A percentile compares a stretch with the other conserved stretches of the same genome.
Conservation (phyloP, 2,329 filamentous ascomycete genomes). For the Allantophomopsis cytisporea region DNA sequence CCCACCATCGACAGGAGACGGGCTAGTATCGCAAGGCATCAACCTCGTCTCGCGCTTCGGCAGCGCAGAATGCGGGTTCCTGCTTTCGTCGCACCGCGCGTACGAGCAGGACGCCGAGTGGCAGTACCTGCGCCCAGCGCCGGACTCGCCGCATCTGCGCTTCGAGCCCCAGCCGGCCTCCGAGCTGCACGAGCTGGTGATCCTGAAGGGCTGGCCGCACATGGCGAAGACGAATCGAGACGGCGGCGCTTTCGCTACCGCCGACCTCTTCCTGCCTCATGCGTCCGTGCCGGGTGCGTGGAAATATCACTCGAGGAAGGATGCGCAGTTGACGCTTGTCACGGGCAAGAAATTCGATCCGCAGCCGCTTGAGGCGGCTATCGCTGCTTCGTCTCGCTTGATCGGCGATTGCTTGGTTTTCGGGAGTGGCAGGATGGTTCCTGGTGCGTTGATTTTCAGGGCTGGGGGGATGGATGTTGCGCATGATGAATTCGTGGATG, state of each 20-base stretch:
- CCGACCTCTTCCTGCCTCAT: conserved; percentile 48
- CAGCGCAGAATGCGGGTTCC: conserved; percentile 52
- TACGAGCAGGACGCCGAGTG: conserved; percentile 40
- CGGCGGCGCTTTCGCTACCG: conserved; percentile 47
- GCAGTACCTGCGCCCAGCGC: conserved; percentile 38
- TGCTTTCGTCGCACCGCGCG: conserved; percentile 46
- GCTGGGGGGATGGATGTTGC: conserved; percentile 9
- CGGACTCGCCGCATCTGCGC: conserved; percentile 18
- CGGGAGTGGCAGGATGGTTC: conserved; percentile 39
- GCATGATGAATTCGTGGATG: conserved; percentile 24
- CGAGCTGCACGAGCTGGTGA: conserved; percentile 36
- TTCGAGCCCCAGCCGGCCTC: conserved; percentile 30
- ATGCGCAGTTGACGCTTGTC: conserved; percentile 45
- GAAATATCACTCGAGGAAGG: conserved; percentile 47
- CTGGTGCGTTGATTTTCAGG: conserved; percentile 41
- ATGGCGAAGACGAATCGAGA: conserved; percentile 41
- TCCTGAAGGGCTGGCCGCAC: conserved; percentile 42
- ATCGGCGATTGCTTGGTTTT: conserved; percentile 46
- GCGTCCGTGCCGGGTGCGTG: conserved; percentile 35
- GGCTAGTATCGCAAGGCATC: conserved; percentile 33
- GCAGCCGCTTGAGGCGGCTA: conserved; percentile 40
- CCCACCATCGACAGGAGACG: conserved; percentile 34
- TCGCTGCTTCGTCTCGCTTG: conserved; percentile 27
- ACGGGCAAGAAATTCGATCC: conserved; percentile 61
- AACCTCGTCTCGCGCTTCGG: conserved; percentile 49